phyloP scores from a whole-genome alignment of 129 eudicot genomes.

The Calendula officinalis region DNA sequence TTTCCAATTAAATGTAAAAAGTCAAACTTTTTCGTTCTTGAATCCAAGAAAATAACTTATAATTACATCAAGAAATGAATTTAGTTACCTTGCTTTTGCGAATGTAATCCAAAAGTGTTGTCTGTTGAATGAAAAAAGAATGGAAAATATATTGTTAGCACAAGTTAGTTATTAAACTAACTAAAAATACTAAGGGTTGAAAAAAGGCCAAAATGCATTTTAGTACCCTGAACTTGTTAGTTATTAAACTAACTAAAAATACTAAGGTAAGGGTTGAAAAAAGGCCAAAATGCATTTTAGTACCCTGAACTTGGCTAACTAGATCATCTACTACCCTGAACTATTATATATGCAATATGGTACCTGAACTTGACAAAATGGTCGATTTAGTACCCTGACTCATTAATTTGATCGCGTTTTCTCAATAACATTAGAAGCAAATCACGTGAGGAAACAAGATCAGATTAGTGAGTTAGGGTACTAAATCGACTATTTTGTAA shows the following conservation, averaged over 20 bases:
- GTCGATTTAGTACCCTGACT: too few species aligned
- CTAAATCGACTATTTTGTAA: too few species aligned
- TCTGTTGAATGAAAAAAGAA: slow-evolving; percentile 47
- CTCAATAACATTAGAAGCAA: too few species aligned
- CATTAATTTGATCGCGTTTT: too few species aligned
- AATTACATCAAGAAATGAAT: slow-evolving; percentile 6
- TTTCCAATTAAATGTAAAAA: slow-evolving; percentile 9
- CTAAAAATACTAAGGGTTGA: slow-evolving; percentile 13
- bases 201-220: not conserved
- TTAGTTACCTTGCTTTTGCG: slow-evolving; percentile 79
- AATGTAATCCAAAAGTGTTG: slow-evolving; percentile 86
- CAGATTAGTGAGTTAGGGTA: too few species aligned
- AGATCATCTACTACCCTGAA: too few species aligned
- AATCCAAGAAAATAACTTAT: slow-evolving; percentile 5
- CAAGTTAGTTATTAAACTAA: slow-evolving; percentile 3
- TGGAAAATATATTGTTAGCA: slow-evolving; percentile 28
- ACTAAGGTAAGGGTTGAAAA: slow-evolving; percentile 12
- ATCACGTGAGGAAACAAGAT: too few species aligned
- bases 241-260: not conserved
- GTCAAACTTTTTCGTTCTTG: not conserved
- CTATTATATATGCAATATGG: too few species aligned
- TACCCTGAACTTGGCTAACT: too few species aligned
- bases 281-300: not conserved
- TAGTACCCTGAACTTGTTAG: not conserved
- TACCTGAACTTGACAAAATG: too few species aligned